Evolutionary conservation across 257 asterid species (phyloP).

Genomic region (Linaria vulgaris): DNA sequence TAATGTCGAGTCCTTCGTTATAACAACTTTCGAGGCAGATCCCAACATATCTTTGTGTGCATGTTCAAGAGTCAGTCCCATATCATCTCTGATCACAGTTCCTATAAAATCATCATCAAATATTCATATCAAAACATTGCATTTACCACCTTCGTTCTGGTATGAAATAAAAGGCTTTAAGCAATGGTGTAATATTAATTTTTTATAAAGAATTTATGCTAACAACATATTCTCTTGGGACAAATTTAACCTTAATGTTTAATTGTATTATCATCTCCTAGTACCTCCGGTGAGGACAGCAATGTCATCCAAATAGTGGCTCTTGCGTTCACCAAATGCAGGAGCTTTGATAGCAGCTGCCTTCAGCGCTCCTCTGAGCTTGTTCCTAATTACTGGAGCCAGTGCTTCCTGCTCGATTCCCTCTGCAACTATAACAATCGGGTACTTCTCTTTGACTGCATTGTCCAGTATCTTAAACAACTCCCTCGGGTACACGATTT

Average conservation of each 20-base stretch:
- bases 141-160: not conserved
- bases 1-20: slow-evolving; percentile 72
- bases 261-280: not conserved
- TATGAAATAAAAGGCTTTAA: no score
- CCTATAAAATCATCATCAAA: slow-evolving; percentile 35
- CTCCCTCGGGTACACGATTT: slow-evolving; percentile 62
- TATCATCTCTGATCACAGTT: slow-evolving; percentile 78
- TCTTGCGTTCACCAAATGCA: slow-evolving; percentile 73
- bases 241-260: no score
- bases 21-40: slow-evolving; percentile 65
- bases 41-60: slow-evolving; percentile 63
- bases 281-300: slow-evolving; percentile 86
- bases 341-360: slow-evolving; percentile 84
- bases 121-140: not conserved
- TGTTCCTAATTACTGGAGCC: slow-evolving; percentile 77
- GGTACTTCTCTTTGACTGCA: slow-evolving; percentile 76
- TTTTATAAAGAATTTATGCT: no score
- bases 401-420: slow-evolving; percentile 75
- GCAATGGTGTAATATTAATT: no score
- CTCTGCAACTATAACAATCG: slow-evolving; percentile 71
- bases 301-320: slow-evolving; percentile 78
- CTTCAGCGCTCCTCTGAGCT: slow-evolving; percentile 65
- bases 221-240: no score
- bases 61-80: slow-evolving; percentile 65
- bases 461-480: slow-evolving; percentile 72